A percentile compares a stretch with the other conserved stretches of the same genome.
These are phyloP conservation scores for Mycosphaerella sp. DNA, from an alignment of 2,329 filamentous ascomycete species.

Conservation along the genomic window DNA sequence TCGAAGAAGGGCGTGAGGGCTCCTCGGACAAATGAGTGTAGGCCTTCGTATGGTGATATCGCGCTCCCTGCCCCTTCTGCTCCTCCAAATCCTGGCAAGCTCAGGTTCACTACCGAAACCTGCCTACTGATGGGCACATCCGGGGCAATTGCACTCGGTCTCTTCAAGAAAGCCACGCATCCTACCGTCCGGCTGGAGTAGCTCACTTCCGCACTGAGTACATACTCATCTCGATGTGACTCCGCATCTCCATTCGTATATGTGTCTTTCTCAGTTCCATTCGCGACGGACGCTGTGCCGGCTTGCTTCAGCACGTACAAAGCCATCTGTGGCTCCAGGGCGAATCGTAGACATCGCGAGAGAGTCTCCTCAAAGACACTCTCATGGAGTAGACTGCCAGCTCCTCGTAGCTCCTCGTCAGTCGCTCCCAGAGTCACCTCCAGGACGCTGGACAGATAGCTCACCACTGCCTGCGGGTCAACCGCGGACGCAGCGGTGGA, in stretches of 20 bases:
- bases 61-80: slow-evolving; percentile 41
- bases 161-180: slow-evolving; percentile 84
- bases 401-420: slow-evolving; percentile 70
- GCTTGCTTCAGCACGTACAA: slow-evolving; percentile 86
- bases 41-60: slow-evolving; percentile 79
- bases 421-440: slow-evolving; percentile 45
- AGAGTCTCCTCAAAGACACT: slow-evolving; percentile 69
- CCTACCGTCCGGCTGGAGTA: slow-evolving; percentile 72
- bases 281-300: slow-evolving; percentile 34
- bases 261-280: slow-evolving; percentile 43
- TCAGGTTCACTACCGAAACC: slow-evolving; percentile 87
- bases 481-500: slow-evolving; percentile 27
- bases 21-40: slow-evolving; percentile 87
- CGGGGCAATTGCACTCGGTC: slow-evolving; percentile 79
- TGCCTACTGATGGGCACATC: slow-evolving; percentile 75
- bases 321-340: slow-evolving; percentile 76
- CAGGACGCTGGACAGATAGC: slow-evolving; percentile 44
- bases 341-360: slow-evolving; percentile 81
- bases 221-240: slow-evolving; percentile 59
- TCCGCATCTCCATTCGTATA: slow-evolving; percentile 29
- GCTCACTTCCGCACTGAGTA: slow-evolving; percentile 72
- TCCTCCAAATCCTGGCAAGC: slow-evolving; percentile 67
- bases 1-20: slow-evolving; percentile 95
- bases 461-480: slow-evolving; percentile 44
- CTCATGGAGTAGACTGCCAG: slow-evolving; percentile 76